These are phyloP conservation scores for Trichothecium roseum DNA, from an alignment of 2,329 filamentous ascomycete species.

Conservation along the genomic window DNA sequence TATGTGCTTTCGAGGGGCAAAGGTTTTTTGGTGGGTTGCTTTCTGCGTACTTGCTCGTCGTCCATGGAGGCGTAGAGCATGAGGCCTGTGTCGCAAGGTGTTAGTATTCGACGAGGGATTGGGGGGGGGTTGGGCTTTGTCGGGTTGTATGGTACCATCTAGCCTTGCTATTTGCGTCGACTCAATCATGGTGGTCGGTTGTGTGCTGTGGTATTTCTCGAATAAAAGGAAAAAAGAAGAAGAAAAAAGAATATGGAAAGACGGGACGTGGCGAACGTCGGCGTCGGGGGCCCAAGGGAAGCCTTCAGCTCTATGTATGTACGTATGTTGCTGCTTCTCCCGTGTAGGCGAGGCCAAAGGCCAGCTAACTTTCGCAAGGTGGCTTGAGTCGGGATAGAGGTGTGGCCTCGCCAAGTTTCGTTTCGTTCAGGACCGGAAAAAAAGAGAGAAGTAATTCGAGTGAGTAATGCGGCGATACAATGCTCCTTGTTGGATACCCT, in stretches of 20 bases:
- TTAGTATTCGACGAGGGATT: slow-evolving; percentile 7
- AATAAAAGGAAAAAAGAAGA: slow-evolving; percentile 1
- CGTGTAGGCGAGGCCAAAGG: too few species aligned
- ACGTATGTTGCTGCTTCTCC: too few species aligned
- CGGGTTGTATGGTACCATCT: slow-evolving; percentile 51
- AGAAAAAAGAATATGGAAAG: not conserved
- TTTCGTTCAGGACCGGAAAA: too few species aligned
- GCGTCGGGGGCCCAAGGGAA: too few species aligned
- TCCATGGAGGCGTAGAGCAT: slow-evolving; percentile 93
- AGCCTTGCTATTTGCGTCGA: slow-evolving; percentile 92
- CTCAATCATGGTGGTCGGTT: slow-evolving; percentile 57
- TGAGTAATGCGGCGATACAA: too few species aligned
- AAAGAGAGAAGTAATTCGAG: too few species aligned
- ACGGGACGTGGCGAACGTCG: slow-evolving; percentile 4
- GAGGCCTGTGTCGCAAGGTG: slow-evolving; percentile 50
- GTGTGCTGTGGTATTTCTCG: slow-evolving; percentile 1
- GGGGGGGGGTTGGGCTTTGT: not conserved
- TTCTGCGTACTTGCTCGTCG: slow-evolving; percentile 58
- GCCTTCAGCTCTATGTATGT: too few species aligned
- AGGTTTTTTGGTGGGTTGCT: not conserved
- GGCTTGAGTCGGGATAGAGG: too few species aligned
- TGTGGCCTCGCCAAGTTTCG: too few species aligned
- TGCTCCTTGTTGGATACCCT: too few species aligned
- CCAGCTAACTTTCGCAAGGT: too few species aligned
- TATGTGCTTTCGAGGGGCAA: not conserved